These are phyloP conservation scores for Tephrocybe sp. DNA, from an alignment of 768 basidiomycete genomes.

Conservation along the genomic window DNA sequence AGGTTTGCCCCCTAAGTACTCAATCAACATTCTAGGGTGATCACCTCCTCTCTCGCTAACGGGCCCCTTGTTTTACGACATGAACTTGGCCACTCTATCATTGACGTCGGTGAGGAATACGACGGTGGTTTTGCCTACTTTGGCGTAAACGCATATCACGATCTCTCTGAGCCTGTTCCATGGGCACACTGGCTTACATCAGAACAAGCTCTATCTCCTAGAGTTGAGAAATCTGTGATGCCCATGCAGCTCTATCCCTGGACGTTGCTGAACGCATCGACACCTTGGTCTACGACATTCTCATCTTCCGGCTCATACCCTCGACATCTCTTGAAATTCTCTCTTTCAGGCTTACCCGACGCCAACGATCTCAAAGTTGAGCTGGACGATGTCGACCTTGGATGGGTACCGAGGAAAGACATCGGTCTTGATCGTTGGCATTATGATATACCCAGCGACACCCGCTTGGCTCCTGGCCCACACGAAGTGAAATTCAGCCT, in stretches of 20 bases:
- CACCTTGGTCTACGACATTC: slow-evolving; percentile 62
- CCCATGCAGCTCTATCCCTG: slow-evolving; percentile 76
- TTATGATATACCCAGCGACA: slow-evolving; percentile 55
- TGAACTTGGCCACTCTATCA: slow-evolving; percentile 80
- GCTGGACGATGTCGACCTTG: slow-evolving; percentile 60
- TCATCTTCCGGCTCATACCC: slow-evolving; percentile 63
- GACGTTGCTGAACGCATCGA: slow-evolving; percentile 63
- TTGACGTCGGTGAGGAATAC: slow-evolving; percentile 81
- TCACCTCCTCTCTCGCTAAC: slow-evolving; percentile 73
- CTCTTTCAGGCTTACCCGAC: slow-evolving; percentile 67
- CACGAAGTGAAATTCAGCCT: slow-evolving; percentile 65
- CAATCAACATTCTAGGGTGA: slow-evolving; percentile 45
- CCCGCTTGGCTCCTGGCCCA: slow-evolving; percentile 42
- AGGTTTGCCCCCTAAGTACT: background rate
- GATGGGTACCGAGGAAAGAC: slow-evolving; percentile 53
- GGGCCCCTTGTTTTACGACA: slow-evolving; percentile 76
- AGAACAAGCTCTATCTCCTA: slow-evolving; percentile 22
- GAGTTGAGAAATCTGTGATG: slow-evolving; percentile 71
- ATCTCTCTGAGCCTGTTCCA: slow-evolving; percentile 43
- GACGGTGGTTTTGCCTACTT: slow-evolving; percentile 77
- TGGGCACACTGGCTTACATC: slow-evolving; percentile 75
- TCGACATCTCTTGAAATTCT: slow-evolving; percentile 65
- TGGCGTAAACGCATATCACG: slow-evolving; percentile 61
- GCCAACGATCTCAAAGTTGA: slow-evolving; percentile 52
- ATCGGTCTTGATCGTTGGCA: slow-evolving; percentile 77